A percentile compares a stretch with the other conserved stretches of the same genome.
These are phyloP conservation scores for Annona squamosa DNA, from an alignment of 164 flowering plant genomes.

Conservation along the genomic window DNA sequence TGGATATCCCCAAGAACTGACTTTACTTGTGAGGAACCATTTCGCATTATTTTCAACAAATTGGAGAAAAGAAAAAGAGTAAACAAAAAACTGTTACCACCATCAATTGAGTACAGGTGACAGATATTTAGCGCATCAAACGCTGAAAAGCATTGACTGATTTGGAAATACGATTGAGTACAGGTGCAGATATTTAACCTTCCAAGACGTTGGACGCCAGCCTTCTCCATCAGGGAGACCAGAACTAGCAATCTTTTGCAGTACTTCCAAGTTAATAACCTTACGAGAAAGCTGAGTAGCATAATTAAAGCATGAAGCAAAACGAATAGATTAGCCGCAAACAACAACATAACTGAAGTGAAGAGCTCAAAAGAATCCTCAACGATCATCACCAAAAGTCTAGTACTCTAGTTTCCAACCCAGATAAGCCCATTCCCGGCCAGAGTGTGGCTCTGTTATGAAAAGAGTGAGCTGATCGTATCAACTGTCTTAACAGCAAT, in stretches of 20 bases:
- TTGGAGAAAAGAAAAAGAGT: not conserved
- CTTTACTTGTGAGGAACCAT: not conserved
- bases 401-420: too few species aligned
- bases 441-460: too few species aligned
- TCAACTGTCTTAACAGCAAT: too few species aligned
- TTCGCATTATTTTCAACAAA: too few species aligned
- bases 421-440: too few species aligned
- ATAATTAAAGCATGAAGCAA: not conserved
- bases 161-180: not conserved
- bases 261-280: conserved; percentile 12
- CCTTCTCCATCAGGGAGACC: conserved; percentile 16
- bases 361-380: not conserved
- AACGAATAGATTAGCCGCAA: not conserved
- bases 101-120: not conserved
- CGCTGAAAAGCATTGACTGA: not conserved
- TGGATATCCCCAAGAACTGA: too few species aligned
- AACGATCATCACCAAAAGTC: not conserved
- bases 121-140: not conserved
- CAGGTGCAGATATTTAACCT: conserved; percentile 6
- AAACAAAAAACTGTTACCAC: not conserved
- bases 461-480: too few species aligned
- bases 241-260: conserved; percentile 9
- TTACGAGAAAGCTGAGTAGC: conserved; percentile 11
- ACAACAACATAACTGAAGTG: not conserved
- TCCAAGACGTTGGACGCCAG: conserved; percentile 15